phyloP scores from a whole-genome alignment of 352 stramenopile genomes.

The Phytopythium mirpurense region DNA sequence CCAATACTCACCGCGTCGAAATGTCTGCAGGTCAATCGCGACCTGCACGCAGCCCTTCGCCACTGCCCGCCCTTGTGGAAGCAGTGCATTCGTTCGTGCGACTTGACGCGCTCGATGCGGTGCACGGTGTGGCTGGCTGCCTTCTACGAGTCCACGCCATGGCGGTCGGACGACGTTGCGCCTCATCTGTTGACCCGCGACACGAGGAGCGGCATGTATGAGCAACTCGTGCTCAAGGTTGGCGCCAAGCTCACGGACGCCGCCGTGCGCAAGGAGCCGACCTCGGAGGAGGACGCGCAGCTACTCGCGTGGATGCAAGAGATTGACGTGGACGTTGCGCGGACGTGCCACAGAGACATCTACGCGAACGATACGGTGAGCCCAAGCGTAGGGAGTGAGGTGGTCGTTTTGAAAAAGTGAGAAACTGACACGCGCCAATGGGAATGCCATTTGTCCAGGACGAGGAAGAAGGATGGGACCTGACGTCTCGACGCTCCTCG shows the following conservation, averaged over 20 bases:
- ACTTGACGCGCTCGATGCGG: conserved; percentile 36
- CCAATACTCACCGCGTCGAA: not conserved
- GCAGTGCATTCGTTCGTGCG: conserved; percentile 55
- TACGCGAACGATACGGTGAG: conserved; percentile 29
- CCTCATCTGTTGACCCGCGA: conserved; percentile 42
- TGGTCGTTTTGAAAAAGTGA: too few relatives aligned
- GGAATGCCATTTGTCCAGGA: not conserved
- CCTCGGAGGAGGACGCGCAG: conserved; percentile 31
- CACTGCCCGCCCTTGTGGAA: conserved; percentile 64
- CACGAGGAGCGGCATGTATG: conserved; percentile 49
- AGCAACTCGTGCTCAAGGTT: conserved; percentile 58
- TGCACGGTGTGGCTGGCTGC: conserved; percentile 61
- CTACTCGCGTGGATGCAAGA: conserved; percentile 67
- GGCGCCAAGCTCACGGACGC: conserved; percentile 31
- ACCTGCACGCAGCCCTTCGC: conserved; percentile 28
- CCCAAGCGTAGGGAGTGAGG: too few relatives aligned
- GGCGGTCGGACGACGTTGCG: conserved; percentile 24
- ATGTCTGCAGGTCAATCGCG: conserved; percentile 27
- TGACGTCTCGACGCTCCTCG: not conserved
- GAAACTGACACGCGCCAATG: not conserved
- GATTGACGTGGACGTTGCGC: conserved; percentile 78
- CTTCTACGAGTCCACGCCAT: conserved; percentile 56
- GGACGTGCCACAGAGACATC: conserved; percentile 60
- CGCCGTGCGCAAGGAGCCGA: conserved; percentile 14
- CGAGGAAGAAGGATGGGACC: not conserved